Conservation (phyloP, 768 basidiomycete species). For the Lepiota subincarnata region DNA sequence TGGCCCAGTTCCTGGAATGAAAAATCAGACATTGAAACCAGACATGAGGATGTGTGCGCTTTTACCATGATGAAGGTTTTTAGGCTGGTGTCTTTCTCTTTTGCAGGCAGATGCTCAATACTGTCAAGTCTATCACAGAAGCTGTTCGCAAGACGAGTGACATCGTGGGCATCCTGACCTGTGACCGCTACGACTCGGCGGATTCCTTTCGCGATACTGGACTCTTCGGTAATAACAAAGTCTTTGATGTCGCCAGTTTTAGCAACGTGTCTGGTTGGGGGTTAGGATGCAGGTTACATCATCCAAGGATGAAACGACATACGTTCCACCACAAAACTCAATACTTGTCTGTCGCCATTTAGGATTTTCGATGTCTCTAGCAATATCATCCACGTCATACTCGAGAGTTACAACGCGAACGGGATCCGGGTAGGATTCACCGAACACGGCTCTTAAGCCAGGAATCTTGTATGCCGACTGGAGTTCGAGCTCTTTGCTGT, state of each 20-base stretch:
- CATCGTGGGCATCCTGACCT: slow-evolving; percentile 87
- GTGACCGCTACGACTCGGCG: slow-evolving; percentile 93
- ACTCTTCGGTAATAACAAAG: slow-evolving; percentile 92
- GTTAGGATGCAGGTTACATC: neutral
- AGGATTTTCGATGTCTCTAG: slow-evolving; percentile 78
- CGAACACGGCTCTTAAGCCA: slow-evolving; percentile 95
- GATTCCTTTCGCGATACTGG: slow-evolving; percentile 97
- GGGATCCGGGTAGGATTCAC: slow-evolving; percentile 96
- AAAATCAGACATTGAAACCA: neutral
- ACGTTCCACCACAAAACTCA: slow-evolving; percentile 99
- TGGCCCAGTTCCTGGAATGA: slow-evolving; percentile 77
- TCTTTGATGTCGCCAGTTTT: slow-evolving; percentile 97
- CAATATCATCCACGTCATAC: slow-evolving; percentile 82
- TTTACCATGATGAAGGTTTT: slow-evolving; percentile 77
- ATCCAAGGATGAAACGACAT: slow-evolving; percentile 30
- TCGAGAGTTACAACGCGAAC: slow-evolving; percentile 93
- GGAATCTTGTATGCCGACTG: slow-evolving; percentile 79
- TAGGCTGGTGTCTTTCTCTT: slow-evolving; percentile 82
- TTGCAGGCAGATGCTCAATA: slow-evolving; percentile 58
- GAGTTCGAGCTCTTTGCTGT: slow-evolving; percentile 79
- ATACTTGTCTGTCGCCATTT: slow-evolving; percentile 91
- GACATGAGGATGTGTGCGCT: slow-evolving; percentile 12
- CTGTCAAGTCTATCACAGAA: slow-evolving; percentile 60
- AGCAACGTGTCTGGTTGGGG: slow-evolving; percentile 70
- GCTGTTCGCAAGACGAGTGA: slow-evolving; percentile 60